Percentiles rank a stretch among this genome's conserved stretches.
These are phyloP conservation scores for Cucumis cinereus DNA, from an alignment of 306 rosid genomes.

Conservation along the genomic window DNA sequence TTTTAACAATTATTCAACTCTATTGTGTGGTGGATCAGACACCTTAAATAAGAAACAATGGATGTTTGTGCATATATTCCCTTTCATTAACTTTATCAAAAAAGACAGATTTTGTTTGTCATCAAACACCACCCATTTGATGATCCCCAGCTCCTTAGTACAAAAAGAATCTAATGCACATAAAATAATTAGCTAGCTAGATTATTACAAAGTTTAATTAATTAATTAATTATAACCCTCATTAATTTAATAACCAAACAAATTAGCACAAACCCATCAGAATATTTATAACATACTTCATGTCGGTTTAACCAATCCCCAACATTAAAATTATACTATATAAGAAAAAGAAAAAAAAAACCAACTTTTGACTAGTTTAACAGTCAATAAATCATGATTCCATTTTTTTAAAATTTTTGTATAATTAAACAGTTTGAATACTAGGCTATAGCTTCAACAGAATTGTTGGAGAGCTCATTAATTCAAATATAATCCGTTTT, in stretches of 20 bases:
- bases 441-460: background rate
- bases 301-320: constrained; percentile 4
- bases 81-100: background rate
- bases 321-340: background rate
- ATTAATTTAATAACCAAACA: background rate
- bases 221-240: constrained; percentile 5
- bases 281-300: background rate
- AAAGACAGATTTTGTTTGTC: background rate
- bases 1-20: background rate
- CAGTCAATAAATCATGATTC: background rate
- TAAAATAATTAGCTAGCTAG: background rate
- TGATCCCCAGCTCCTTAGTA: constrained; percentile 12
- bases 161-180: constrained; percentile 39
- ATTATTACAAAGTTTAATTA: background rate
- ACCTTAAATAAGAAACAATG: constrained; percentile 1
- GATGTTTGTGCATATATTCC: constrained; percentile 10
- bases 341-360: background rate
- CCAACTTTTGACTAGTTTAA: background rate
- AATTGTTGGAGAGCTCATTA: background rate
- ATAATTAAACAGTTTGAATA: background rate
- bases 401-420: background rate
- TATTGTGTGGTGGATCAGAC: background rate
- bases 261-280: background rate
- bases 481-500: background rate
- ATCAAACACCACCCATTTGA: background rate